Base-by-base conservation (phyloP, 495 filamentous ascomycete genomes). In the Pyrenula massariospora region DNA sequence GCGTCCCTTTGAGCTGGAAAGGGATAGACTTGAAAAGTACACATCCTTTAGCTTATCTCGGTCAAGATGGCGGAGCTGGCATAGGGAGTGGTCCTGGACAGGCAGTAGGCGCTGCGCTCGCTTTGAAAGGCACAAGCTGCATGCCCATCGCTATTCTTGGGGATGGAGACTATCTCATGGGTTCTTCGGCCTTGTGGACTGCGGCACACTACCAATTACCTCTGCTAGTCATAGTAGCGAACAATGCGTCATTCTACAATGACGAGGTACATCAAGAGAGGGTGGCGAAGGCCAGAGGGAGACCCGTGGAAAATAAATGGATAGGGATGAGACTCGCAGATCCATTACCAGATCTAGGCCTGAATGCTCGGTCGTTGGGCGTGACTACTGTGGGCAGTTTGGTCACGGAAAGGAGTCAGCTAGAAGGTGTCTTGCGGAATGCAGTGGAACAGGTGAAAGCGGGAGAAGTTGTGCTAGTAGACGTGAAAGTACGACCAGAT, bases 181-280 rank as follows among this genome's bases (percentile, higher is more conserved):
- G 60, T 1, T 59, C 56, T 3, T 57, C 60, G 2, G 62, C 62
- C 21, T 53, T 62, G 11, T 64, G 60, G 60, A 62, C 60, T 48
- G 62, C 60, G 1, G 54, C 57, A 24, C 48, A 51, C 12, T 62
- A 64, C 42, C 20, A 54, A 15, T 12, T 64, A 8, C 60, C 57
- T 15, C 54, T 64, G 19, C 47, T 62, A 19, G 60, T 59, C 1
- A 58, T 62, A 21, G 54, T 64, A 10, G 56, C 60, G 15, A 64
- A 64, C 55, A 64, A 64, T 56, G 56, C 56, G 10, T 54, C 24
- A 19, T 64, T 59, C 54, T 64, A 56, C 57, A 64, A 64, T 42
- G 60, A 62, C 52, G 59, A 64, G 31, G 57, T 62, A 5, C 62
- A 64, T 36, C 62, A 64, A 51, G 62, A 64, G 50, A 47, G 62